phyloP scores from a whole-genome alignment of 768 basidiomycete species.

The Cystobasidium ongulense region DNA sequence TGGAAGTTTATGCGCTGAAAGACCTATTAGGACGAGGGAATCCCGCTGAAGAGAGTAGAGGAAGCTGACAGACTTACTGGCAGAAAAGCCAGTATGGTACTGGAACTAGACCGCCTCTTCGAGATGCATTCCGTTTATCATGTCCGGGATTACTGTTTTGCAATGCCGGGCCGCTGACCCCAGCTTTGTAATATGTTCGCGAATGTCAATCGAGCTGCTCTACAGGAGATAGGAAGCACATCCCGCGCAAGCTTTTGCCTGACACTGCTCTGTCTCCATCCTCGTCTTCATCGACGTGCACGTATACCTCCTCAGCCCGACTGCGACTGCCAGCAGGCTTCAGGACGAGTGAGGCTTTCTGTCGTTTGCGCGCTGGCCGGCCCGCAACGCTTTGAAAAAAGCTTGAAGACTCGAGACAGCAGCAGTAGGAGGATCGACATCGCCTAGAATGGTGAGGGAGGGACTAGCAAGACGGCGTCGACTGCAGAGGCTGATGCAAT shows the following conservation, averaged over 20 bases:
- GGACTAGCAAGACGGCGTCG: neutral
- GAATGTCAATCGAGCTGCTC: neutral
- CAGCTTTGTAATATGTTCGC: neutral
- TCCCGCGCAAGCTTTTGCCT: neutral
- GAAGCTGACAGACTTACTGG: too few relatives aligned
- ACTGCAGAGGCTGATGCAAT: neutral
- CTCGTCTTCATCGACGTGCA: too few relatives aligned
- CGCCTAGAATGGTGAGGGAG: neutral
- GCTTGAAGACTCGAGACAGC: neutral
- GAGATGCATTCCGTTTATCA: too few relatives aligned
- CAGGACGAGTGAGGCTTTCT: too few relatives aligned
- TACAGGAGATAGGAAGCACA: neutral
- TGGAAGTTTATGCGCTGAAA: too few relatives aligned
- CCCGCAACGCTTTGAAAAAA: too few relatives aligned
- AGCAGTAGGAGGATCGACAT: neutral
- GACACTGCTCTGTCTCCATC: too few relatives aligned
- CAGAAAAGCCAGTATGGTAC: neutral
- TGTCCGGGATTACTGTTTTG: neutral
- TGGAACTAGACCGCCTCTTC: neutral
- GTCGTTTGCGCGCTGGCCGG: too few relatives aligned
- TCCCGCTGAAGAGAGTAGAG: too few relatives aligned
- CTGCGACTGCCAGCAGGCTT: too few relatives aligned
- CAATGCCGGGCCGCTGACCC: neutral
- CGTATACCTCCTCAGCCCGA: too few relatives aligned
- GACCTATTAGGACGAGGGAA: too few relatives aligned